Base-by-base conservation (phyloP, 495 filamentous ascomycete genomes). In the Penicillium taxi region DNA sequence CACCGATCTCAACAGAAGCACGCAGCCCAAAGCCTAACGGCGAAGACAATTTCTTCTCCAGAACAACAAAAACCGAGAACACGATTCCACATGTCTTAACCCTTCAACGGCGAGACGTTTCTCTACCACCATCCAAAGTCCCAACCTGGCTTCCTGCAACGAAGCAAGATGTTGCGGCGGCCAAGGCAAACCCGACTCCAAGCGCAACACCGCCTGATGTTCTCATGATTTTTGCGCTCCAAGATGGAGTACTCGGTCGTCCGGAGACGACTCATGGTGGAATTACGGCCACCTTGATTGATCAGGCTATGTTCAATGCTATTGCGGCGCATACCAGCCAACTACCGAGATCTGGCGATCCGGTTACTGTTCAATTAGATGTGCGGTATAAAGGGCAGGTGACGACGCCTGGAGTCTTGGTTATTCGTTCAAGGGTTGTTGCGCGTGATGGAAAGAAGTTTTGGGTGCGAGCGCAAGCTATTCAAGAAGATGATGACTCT, bases 231-330 rank as follows among this genome's bases (percentile, higher is more conserved):
- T 45, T 61, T 18, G 45, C 56, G 8, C 52, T 70, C 3, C 44
- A 47, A 1, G 55, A 64, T 3, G 66, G 66, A 1, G 30, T 70
- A 0, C 55, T 53, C 18, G 66, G 66, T 0, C 63, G 68, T 38
- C 61, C 66, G 9, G 40, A 31, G 0, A 66, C 57, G 1, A 61
- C 53, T 16, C 66, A 70, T 40, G 66, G 66, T 1, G 66, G 66
- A 5, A 43, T 89, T 9, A 55, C 86, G 21, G 82, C 81, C 1
- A 84, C 81, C 1, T 48, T 86, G 19, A 76, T 86, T 43, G 85
- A 86, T 59, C 78, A 80, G 58, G 67, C 71, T 9, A 66, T 68
- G 63, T 64, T 53, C 4, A 34, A 61, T 13, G 56, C 59, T 19
- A 54, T 67, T 8, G 49, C 53, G 14, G 39, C 57, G 19, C 59